Conservation (phyloP, 2,329 filamentous ascomycete genomes). For the Aspergillus awamori region DNA sequence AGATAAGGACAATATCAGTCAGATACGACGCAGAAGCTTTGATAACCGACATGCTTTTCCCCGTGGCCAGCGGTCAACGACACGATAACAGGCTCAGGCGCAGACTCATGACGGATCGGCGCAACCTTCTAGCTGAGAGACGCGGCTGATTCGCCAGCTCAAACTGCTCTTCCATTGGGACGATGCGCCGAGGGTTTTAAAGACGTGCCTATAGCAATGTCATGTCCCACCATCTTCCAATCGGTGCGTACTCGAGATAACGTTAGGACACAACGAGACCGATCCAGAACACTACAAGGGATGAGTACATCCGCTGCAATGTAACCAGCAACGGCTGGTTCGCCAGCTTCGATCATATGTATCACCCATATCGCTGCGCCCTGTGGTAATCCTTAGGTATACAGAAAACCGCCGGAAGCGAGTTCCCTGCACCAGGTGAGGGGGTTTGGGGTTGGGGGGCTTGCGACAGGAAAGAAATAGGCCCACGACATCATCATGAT, state of each 20-base stretch:
- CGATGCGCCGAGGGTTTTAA: not conserved
- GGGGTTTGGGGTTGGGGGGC: not conserved
- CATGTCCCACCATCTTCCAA: not conserved
- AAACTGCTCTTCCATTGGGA: not conserved
- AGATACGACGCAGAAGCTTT: not conserved
- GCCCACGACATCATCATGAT: not conserved
- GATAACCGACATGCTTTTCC: not conserved
- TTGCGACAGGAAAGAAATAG: not conserved
- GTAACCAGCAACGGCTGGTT: not conserved
- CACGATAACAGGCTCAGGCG: not conserved
- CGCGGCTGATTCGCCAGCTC: not conserved
- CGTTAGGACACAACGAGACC: not conserved
- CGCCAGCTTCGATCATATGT: not conserved
- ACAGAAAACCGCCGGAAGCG: not conserved
- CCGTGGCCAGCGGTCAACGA: not conserved
- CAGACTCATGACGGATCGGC: constrained; percentile 1
- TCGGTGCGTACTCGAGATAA: not conserved
- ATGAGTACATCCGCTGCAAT: not conserved
- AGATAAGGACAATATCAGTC: constrained; percentile 5
- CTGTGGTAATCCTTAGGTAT: not conserved
- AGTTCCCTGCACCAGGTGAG: not conserved
- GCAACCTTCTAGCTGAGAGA: not conserved
- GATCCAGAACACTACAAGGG: not conserved
- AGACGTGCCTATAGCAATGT: not conserved
- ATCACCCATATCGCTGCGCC: not conserved